Percentiles rank a stretch among this genome's conserved stretches.
Evolutionary conservation across 164 flowering plant species (phyloP).

Genomic region (Macadamia tetraphylla): DNA sequence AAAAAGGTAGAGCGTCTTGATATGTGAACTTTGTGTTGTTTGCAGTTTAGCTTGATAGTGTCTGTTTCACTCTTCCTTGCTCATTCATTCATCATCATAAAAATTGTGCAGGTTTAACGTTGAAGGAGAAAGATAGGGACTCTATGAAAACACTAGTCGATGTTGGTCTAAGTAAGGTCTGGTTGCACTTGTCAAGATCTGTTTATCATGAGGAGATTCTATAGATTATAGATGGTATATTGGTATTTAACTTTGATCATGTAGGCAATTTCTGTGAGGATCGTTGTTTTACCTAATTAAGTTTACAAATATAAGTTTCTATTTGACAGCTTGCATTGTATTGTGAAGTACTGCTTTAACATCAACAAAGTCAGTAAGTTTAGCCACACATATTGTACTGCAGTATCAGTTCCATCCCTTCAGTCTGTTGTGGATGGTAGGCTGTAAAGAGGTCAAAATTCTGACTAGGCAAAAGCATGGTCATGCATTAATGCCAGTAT

Average conservation of each 20-base stretch:
- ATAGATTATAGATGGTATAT: neutral
- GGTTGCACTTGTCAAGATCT: slow-evolving; percentile 5
- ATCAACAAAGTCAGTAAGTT: neutral
- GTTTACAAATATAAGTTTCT: neutral
- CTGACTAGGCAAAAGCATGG: no score
- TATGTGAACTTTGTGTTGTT: neutral
- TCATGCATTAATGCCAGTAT: no score
- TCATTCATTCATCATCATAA: neutral
- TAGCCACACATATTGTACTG: neutral
- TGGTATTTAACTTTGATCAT: neutral
- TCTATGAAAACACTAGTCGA: slow-evolving; percentile 70
- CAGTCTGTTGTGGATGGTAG: neutral
- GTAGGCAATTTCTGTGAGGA: no score
- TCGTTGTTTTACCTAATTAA: no score
- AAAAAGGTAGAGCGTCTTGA: neutral
- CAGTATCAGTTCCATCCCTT: neutral
- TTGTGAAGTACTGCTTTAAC: neutral
- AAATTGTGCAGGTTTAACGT: slow-evolving; percentile 55
- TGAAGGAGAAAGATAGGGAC: slow-evolving; percentile 47
- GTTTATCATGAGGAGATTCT: neutral
- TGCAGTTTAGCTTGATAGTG: neutral
- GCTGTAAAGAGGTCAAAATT: neutral
- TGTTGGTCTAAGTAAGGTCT: slow-evolving; percentile 87
- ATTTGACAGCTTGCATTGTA: neutral
- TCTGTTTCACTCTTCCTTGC: neutral